Conservation (phyloP, 2,329 filamentous ascomycete genomes). For the Pseudocercospora vitis region DNA sequence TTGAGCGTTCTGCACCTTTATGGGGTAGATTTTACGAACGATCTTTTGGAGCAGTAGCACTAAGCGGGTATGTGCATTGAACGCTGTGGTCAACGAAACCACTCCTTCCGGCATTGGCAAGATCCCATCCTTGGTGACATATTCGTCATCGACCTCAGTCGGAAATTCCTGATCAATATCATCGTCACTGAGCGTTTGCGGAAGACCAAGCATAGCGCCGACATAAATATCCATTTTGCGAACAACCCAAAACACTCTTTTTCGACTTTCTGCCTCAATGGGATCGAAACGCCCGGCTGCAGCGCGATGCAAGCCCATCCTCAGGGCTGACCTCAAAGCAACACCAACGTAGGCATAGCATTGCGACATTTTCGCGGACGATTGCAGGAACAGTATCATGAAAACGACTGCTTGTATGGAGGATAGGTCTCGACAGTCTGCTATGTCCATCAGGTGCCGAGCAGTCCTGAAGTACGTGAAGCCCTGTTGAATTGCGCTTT, state of each 20-base stretch:
- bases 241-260: slow-evolving; percentile 54
- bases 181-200: slow-evolving; percentile 50
- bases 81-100: slow-evolving; percentile 59
- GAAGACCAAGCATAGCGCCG: slow-evolving; percentile 52
- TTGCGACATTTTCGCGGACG: slow-evolving; percentile 53
- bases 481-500: slow-evolving; percentile 50
- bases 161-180: slow-evolving; percentile 83
- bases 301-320: slow-evolving; percentile 54
- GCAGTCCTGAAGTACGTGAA: slow-evolving; percentile 52
- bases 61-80: slow-evolving; percentile 61
- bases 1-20: slow-evolving; percentile 50
- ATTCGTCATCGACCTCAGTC: slow-evolving; percentile 72
- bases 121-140: slow-evolving; percentile 51
- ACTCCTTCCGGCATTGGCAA: slow-evolving; percentile 56
- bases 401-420: slow-evolving; percentile 54
- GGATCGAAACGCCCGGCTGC: slow-evolving; percentile 49
- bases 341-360: slow-evolving; percentile 56
- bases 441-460: slow-evolving; percentile 52
- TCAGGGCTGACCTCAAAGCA: slow-evolving; percentile 51
- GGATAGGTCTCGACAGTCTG: slow-evolving; percentile 52
- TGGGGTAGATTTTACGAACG: slow-evolving; percentile 63
- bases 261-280: slow-evolving; percentile 51
- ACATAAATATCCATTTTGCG: slow-evolving; percentile 55
- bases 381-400: slow-evolving; percentile 56
- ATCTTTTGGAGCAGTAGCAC: slow-evolving; percentile 61